These are phyloP conservation scores for Aegle marmelos DNA, from an alignment of 345 rosid species.

Conservation along the genomic window DNA sequence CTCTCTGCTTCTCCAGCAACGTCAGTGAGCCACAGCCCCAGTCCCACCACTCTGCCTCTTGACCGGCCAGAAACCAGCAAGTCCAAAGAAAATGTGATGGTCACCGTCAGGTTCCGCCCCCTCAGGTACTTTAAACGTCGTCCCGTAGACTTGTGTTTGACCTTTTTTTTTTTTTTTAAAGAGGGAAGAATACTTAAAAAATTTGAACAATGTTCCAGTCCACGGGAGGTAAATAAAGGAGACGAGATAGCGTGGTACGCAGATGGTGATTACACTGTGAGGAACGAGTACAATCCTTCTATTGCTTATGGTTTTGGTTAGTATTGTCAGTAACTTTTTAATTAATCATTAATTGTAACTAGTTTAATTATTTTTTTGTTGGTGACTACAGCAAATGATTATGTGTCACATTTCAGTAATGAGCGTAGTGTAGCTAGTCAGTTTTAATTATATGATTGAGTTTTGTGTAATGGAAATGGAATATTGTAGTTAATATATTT, in stretches of 20 bases:
- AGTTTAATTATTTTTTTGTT: not conserved
- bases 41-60: conserved; percentile 30
- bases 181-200: conserved; percentile 3
- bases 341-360: not conserved
- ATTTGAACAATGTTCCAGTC: conserved; percentile 29
- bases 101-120: conserved; percentile 81
- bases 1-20: conserved; percentile 38
- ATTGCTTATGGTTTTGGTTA: conserved; percentile 78
- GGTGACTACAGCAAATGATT: not conserved
- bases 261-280: conserved; percentile 67
- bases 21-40: conserved; percentile 32
- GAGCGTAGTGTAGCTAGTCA: not conserved
- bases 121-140: conserved; percentile 46
- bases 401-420: not conserved
- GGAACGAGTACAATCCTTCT: conserved; percentile 66
- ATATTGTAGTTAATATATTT: not conserved
- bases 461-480: not conserved
- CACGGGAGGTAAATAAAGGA: conserved; percentile 69
- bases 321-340: conserved; percentile 15
- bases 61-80: conserved; percentile 38
- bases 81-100: conserved; percentile 71
- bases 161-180: not conserved
- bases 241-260: conserved; percentile 89
- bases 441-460: not conserved
- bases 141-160: not conserved